A percentile compares a stretch with the other conserved stretches of the same genome.
Conservation (phyloP, 441 rosid genomes). For the Erodium texanum region DNA sequence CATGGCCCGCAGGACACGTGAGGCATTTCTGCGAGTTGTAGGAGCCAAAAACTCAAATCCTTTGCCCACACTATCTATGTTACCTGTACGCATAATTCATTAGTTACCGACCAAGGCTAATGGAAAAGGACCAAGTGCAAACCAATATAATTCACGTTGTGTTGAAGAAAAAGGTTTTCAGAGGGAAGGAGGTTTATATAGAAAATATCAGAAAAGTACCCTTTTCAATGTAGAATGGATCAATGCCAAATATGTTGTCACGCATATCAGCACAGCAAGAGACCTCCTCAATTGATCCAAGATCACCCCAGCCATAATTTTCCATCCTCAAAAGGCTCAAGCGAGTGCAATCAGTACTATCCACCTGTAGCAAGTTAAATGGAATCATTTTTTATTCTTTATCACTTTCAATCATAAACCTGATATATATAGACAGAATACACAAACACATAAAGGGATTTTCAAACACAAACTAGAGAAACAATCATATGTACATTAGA, state of each 20-base stretch:
- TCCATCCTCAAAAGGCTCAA: constrained; percentile 44
- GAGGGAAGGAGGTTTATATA: not conserved
- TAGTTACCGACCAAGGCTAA: constrained; percentile 5
- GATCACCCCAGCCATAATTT: constrained; percentile 80
- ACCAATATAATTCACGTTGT: not conserved
- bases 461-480: not conserved
- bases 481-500: not conserved
- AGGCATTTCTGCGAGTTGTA: constrained; percentile 75
- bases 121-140: not conserved
- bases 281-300: constrained; percentile 26
- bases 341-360: constrained; percentile 18
- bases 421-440: not conserved
- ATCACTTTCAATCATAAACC: constrained; percentile 1
- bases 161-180: not conserved
- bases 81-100: constrained; percentile 30
- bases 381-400: constrained; percentile 10
- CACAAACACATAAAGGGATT: not conserved
- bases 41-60: constrained; percentile 91
- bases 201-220: constrained; percentile 31
- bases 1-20: constrained; percentile 92
- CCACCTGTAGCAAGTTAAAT: constrained; percentile 39
- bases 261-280: constrained; percentile 38
- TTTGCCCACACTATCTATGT: constrained; percentile 36
- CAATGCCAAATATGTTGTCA: constrained; percentile 55
- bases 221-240: constrained; percentile 75